A percentile compares a stretch with the other conserved stretches of the same genome.
phyloP scores from a whole-genome alignment of 257 asterid species.

The Misopates orontium region DNA sequence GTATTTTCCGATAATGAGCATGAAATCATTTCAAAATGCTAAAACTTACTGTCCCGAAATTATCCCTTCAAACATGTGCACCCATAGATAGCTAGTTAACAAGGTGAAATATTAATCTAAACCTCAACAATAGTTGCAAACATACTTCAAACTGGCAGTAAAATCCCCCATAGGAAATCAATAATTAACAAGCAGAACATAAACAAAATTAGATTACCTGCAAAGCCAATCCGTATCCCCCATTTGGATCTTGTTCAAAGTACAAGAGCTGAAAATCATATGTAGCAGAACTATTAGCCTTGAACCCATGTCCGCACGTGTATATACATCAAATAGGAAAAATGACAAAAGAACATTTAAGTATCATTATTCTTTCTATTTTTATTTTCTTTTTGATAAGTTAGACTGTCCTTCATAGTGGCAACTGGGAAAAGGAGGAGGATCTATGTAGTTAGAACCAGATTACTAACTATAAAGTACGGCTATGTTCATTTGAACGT shows the following conservation, averaged over 20 bases:
- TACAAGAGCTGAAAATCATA: constrained; percentile 56
- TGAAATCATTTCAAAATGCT: too few relatives aligned
- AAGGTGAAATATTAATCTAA: not conserved
- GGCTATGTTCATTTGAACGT: too few relatives aligned
- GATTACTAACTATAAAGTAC: too few relatives aligned
- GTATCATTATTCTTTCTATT: not conserved
- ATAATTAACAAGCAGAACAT: constrained; percentile 6
- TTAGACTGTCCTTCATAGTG: constrained; percentile 2
- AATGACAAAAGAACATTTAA: not conserved
- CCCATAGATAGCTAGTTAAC: not conserved
- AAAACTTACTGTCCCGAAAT: not conserved
- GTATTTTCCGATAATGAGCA: too few relatives aligned
- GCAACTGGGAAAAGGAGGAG: constrained; percentile 7
- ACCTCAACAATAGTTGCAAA: not conserved
- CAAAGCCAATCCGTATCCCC: constrained; percentile 94
- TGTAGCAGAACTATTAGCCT: constrained; percentile 28
- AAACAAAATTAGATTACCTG: constrained; percentile 59
- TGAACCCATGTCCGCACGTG: constrained; percentile 16
- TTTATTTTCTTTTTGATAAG: not conserved
- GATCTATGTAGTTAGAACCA: not conserved
- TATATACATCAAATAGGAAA: constrained; percentile 11
- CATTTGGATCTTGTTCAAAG: constrained; percentile 91
- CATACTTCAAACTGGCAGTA: constrained; percentile 5
- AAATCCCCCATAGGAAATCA: not conserved
- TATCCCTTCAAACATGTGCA: not conserved